Conservation (phyloP, 2,329 filamentous ascomycete genomes). For the Colletotrichum noveboracense region DNA sequence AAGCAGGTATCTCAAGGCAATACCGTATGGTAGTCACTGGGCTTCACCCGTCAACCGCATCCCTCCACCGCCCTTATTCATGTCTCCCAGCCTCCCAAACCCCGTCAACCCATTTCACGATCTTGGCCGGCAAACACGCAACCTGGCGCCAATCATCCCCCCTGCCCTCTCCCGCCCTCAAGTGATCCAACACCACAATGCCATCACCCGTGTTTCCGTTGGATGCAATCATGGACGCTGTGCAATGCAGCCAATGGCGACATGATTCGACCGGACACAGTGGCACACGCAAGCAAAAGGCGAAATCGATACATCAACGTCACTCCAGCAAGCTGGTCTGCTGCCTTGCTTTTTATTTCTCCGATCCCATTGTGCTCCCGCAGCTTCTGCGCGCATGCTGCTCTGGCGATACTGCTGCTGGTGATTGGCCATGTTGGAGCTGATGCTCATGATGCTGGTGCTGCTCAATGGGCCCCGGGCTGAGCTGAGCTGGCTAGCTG, state of each 20-base stretch:
- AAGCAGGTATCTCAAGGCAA: too few species aligned
- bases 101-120: constrained; percentile 7
- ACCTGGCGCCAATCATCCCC: constrained; percentile 12
- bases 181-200: constrained; percentile 4
- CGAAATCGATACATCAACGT: not conserved
- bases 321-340: not conserved
- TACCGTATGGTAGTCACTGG: too few species aligned
- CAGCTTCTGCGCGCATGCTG: not conserved
- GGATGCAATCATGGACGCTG: not conserved
- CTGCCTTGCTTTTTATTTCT: constrained; percentile 6
- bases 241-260: not conserved
- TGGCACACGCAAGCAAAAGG: not conserved
- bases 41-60: too few species aligned
- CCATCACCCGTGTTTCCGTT: constrained; percentile 11
- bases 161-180: not conserved
- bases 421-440: not conserved
- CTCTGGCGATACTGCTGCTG: not conserved
- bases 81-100: not conserved
- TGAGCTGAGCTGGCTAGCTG: not conserved
- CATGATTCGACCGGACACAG: not conserved
- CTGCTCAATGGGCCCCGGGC: not conserved
- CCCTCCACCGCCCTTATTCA: too few species aligned
- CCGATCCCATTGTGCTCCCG: not conserved
- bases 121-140: constrained; percentile 19
- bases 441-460: not conserved